Evolutionary conservation across 164 flowering plant genomes (phyloP).

Genomic region (Stephania japonica): DNA sequence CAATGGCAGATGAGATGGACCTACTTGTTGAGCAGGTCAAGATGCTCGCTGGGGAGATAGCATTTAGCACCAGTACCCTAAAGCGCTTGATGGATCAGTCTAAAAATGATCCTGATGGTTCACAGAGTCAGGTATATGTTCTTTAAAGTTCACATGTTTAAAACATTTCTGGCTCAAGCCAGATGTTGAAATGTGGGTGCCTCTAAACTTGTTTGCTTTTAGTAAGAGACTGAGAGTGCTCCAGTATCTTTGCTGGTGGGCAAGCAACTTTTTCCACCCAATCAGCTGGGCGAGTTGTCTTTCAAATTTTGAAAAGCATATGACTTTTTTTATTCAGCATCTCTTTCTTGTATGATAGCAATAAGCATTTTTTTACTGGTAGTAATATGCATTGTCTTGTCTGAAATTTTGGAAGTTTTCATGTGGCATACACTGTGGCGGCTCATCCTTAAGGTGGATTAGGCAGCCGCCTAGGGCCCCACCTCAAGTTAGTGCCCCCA

Average conservation of each 20-base stretch:
- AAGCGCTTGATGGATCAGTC: slow-evolving; percentile 95
- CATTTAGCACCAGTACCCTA: slow-evolving; percentile 85
- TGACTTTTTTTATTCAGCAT: background rate
- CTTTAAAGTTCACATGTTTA: background rate
- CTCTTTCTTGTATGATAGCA: background rate
- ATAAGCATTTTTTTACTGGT: background rate
- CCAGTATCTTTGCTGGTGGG: background rate
- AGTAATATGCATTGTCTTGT: background rate
- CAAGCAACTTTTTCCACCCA: background rate
- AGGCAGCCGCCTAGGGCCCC: too few species aligned
- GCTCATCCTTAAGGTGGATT: too few species aligned
- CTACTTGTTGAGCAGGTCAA: slow-evolving; percentile 95
- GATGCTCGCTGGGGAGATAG: slow-evolving; percentile 99
- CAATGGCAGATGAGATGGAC: slow-evolving; percentile 84
- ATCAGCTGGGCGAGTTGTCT: background rate
- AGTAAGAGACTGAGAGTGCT: background rate
- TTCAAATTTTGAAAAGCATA: background rate
- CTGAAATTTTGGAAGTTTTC: background rate
- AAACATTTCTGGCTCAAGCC: background rate
- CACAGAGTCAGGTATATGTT: slow-evolving; percentile 52
- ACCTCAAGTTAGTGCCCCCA: too few species aligned
- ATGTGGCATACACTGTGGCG: too few species aligned
- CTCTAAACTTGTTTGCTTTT: background rate
- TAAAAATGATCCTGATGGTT: slow-evolving; percentile 66
- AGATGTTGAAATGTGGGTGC: background rate